Evolutionary conservation across 805 yeast species (phyloP).

Genomic region (Tetrapisispora namnaoensis): DNA sequence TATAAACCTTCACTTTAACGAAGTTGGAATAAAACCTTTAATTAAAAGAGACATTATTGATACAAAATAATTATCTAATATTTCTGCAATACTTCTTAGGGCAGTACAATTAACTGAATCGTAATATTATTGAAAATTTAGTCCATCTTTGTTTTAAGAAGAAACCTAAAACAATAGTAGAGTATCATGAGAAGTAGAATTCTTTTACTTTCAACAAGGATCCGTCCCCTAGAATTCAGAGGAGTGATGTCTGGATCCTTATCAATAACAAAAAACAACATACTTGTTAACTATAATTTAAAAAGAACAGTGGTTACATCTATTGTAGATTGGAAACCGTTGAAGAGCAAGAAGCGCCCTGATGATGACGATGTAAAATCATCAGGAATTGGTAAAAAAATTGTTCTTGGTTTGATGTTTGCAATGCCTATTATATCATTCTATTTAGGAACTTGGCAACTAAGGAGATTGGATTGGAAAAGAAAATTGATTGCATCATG

Average conservation of each 20-base stretch:
- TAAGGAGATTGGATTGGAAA: conserved; percentile 79
- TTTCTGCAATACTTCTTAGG: too few species aligned
- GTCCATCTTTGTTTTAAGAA: too few species aligned
- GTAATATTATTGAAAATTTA: too few species aligned
- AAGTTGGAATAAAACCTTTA: too few species aligned
- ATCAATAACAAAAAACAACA: not conserved
- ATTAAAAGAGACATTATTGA: too few species aligned
- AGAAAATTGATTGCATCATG: conserved; percentile 68
- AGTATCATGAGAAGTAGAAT: not conserved
- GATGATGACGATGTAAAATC: conserved; percentile 33
- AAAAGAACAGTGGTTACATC: conserved; percentile 44
- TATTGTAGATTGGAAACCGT: conserved; percentile 77
- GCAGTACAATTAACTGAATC: too few species aligned
- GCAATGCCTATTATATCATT: conserved; percentile 85
- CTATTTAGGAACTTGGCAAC: conserved; percentile 90
- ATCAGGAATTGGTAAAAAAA: conserved; percentile 21
- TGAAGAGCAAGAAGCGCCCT: conserved; percentile 37
- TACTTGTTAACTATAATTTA: not conserved
- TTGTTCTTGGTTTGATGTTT: conserved; percentile 32
- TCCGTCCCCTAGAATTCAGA: not conserved
- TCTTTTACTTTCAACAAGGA: not conserved
- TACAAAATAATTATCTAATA: too few species aligned
- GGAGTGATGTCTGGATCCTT: too few species aligned
- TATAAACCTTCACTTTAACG: too few species aligned
- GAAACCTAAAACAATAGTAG: not conserved